Evolutionary conservation across 179 eudicot species (phyloP).

Genomic region (Heliamphora pulchella): DNA sequence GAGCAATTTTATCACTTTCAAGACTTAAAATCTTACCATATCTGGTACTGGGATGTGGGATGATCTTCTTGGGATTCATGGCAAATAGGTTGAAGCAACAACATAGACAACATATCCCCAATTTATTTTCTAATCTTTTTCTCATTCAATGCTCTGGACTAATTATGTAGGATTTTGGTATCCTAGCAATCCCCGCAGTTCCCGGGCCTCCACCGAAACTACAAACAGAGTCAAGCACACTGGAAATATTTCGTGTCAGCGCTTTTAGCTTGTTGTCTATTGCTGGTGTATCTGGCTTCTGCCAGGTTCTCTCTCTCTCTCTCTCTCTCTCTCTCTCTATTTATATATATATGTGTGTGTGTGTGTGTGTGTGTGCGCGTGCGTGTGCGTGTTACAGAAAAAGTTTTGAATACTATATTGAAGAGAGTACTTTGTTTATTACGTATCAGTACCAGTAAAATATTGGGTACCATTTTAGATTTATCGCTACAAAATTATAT

Average conservation of each 20-base stretch:
- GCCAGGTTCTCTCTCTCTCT: slow-evolving; percentile 57
- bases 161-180: slow-evolving; percentile 43
- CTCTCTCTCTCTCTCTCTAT: neutral
- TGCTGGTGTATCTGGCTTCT: slow-evolving; percentile 82
- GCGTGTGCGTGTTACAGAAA: too few relatives aligned
- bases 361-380: neutral
- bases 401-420: too few relatives aligned
- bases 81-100: neutral
- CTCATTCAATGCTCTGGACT: neutral
- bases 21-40: neutral
- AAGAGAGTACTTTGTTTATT: too few relatives aligned
- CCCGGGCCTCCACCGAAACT: slow-evolving; percentile 86
- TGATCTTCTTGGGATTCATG: neutral
- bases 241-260: slow-evolving; percentile 61
- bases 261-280: slow-evolving; percentile 80
- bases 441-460: too few relatives aligned
- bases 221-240: slow-evolving; percentile 40
- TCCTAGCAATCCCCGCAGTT: slow-evolving; percentile 77
- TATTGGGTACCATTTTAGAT: too few relatives aligned
- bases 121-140: neutral
- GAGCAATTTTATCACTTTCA: neutral
- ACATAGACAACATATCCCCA: neutral
- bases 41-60: neutral
- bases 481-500: too few relatives aligned
- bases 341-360: neutral